phyloP scores from a whole-genome alignment of 805 yeast genomes.

The Saturnispora silvae region DNA sequence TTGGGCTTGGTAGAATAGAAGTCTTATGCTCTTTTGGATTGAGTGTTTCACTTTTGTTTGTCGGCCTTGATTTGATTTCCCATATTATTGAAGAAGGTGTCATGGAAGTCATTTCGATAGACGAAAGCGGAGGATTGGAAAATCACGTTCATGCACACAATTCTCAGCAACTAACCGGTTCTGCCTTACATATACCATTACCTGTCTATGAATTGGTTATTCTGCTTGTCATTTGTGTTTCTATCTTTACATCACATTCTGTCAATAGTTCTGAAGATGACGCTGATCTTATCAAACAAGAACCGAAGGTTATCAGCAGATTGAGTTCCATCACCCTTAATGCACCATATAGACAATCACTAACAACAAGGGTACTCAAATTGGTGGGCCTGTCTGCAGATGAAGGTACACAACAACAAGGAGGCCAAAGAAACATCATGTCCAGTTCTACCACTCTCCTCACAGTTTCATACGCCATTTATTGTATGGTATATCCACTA shows the following conservation, averaged over 20 bases:
- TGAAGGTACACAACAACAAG: constrained; percentile 1
- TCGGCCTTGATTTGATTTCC: constrained; percentile 80
- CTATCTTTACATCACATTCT: constrained; percentile 26
- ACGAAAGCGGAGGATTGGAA: constrained; percentile 6
- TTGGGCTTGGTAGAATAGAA: constrained; percentile 87
- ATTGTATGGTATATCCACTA: constrained; percentile 24
- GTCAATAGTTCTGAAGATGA: constrained; percentile 8
- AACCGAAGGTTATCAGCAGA: constrained; percentile 13
- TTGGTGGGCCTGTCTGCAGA: constrained; percentile 5
- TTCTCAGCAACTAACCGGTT: constrained; percentile 5
- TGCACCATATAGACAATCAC: constrained; percentile 14
- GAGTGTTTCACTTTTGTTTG: constrained; percentile 75
- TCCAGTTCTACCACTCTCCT: constrained; percentile 35
- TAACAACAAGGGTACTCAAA: constrained; percentile 2
- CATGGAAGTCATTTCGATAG: constrained; percentile 26
- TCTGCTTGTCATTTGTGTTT: constrained; percentile 18
- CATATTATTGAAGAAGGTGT: constrained; percentile 77
- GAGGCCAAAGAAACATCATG: constrained; percentile 12
- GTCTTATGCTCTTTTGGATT: constrained; percentile 82
- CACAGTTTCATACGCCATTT: constrained; percentile 27
- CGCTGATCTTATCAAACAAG: background rate
- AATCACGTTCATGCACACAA: constrained; percentile 21
- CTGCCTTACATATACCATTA: constrained; percentile 14
- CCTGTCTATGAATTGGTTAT: constrained; percentile 25
- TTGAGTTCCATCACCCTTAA: constrained; percentile 21